A percentile compares a stretch with the other conserved stretches of the same genome.
These are phyloP conservation scores for Kodamaea kakaduensis DNA, from an alignment of 805 yeast species.

Conservation along the genomic window DNA sequence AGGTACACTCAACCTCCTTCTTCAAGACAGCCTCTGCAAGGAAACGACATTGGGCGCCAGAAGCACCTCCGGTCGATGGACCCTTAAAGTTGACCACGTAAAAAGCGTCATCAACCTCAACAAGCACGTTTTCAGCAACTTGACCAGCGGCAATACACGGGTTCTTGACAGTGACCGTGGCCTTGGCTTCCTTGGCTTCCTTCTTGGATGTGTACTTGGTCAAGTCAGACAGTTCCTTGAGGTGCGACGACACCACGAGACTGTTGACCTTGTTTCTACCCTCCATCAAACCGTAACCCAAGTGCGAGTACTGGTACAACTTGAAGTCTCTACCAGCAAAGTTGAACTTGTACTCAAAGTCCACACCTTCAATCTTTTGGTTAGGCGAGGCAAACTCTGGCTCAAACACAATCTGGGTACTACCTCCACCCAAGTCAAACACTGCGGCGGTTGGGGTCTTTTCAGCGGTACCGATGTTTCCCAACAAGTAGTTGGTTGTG, in stretches of 20 bases:
- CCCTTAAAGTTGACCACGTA: constrained; percentile 64
- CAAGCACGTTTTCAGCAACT: constrained; percentile 54
- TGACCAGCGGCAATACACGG: constrained; percentile 89
- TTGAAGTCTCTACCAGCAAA: constrained; percentile 81
- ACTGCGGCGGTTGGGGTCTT: constrained; percentile 91
- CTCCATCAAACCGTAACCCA: constrained; percentile 94
- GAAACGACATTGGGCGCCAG: constrained; percentile 81
- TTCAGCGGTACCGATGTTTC: constrained; percentile 81
- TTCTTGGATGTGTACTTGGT: constrained; percentile 23
- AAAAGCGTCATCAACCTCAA: constrained; percentile 46
- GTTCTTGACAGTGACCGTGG: constrained; percentile 50
- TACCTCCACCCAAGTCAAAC: constrained; percentile 97
- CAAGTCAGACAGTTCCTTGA: constrained; percentile 26
- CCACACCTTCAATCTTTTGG: constrained; percentile 75
- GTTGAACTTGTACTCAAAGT: constrained; percentile 72
- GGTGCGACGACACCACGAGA: constrained; percentile 51
- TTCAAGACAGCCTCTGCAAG: constrained; percentile 78
- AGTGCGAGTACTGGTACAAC: constrained; percentile 89
- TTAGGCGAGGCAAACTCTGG: constrained; percentile 59
- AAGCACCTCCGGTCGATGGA: constrained; percentile 42
- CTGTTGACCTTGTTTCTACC: constrained; percentile 82
- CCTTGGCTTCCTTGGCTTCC: constrained; percentile 36
- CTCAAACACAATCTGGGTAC: constrained; percentile 97
- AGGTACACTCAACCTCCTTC: constrained; percentile 73
- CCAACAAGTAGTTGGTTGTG: constrained; percentile 88